Conservation (phyloP, 192 early-diverging fungal genomes). For the Chytriomyces sp. region DNA sequence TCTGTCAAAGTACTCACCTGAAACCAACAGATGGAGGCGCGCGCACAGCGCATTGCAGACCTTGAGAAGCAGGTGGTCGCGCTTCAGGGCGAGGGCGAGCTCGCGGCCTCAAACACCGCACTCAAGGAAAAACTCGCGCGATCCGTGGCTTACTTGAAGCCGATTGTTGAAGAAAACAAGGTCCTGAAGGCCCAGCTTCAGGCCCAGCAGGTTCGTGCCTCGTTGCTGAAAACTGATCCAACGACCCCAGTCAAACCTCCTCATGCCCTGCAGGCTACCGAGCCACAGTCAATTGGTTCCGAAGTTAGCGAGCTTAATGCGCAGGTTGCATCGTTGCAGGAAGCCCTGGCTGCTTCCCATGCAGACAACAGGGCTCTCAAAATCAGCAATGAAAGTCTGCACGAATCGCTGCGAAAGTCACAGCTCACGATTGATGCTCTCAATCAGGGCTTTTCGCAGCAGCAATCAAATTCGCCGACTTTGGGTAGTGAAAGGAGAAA, state of each 20-base stretch:
- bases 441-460: too few relatives aligned
- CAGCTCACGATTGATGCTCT: too few relatives aligned
- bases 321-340: not conserved
- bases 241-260: not conserved
- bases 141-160: constrained; percentile 30
- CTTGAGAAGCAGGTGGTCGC: not conserved
- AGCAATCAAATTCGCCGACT: too few relatives aligned
- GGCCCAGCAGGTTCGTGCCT: not conserved
- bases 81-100: not conserved
- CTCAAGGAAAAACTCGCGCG: constrained; percentile 31
- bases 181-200: constrained; percentile 5
- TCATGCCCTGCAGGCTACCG: not conserved
- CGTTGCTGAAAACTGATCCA: not conserved
- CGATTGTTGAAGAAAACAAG: constrained; percentile 29
- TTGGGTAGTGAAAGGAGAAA: too few relatives aligned
- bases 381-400: too few relatives aligned
- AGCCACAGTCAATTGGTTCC: too few relatives aligned
- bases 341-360: not conserved
- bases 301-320: not conserved
- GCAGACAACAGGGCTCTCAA: not conserved
- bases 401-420: too few relatives aligned
- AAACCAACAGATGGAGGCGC: too few relatives aligned
- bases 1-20: not conserved
- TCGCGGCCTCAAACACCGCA: not conserved
- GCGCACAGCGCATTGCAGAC: not conserved